phyloP scores from a whole-genome alignment of 306 rosid genomes.

The Acmispon strigosus region DNA sequence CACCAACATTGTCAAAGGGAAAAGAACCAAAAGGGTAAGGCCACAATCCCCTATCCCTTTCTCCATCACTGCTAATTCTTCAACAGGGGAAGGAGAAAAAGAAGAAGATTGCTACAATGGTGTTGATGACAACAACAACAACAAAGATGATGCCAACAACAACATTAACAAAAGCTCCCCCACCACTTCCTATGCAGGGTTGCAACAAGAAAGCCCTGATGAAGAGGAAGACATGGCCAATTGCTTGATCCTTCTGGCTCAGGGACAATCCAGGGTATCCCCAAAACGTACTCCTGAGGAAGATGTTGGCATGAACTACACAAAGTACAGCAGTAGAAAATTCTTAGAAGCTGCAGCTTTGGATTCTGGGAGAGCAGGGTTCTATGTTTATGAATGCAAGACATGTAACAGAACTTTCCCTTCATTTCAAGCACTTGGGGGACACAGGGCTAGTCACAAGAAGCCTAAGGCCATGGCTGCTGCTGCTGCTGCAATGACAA shows the following conservation, averaged over 20 bases:
- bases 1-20: conserved; percentile 55
- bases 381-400: conserved; percentile 71
- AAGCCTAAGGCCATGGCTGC: conserved; percentile 45
- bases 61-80: conserved; percentile 35
- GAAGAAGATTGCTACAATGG: neutral
- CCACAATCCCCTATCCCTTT: conserved; percentile 85
- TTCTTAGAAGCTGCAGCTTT: conserved; percentile 44
- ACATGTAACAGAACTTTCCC: conserved; percentile 73
- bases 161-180: conserved; percentile 21
- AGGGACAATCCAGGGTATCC: conserved; percentile 47
- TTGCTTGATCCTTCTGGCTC: conserved; percentile 78
- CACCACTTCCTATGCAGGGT: conserved; percentile 34
- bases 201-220: conserved; percentile 32
- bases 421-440: conserved; percentile 85
- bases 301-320: conserved; percentile 13
- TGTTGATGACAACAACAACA: neutral
- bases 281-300: conserved; percentile 13
- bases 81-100: conserved; percentile 26
- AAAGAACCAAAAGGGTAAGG: conserved; percentile 83
- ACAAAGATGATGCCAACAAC: neutral
- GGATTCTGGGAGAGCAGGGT: conserved; percentile 35
- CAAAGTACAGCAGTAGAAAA: conserved; percentile 47
- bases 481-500: neutral
- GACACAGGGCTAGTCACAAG: conserved; percentile 89
- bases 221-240: conserved; percentile 92